These are phyloP conservation scores for Xylariales sp. DNA, from an alignment of 2,329 filamentous ascomycete genomes.

Conservation along the genomic window DNA sequence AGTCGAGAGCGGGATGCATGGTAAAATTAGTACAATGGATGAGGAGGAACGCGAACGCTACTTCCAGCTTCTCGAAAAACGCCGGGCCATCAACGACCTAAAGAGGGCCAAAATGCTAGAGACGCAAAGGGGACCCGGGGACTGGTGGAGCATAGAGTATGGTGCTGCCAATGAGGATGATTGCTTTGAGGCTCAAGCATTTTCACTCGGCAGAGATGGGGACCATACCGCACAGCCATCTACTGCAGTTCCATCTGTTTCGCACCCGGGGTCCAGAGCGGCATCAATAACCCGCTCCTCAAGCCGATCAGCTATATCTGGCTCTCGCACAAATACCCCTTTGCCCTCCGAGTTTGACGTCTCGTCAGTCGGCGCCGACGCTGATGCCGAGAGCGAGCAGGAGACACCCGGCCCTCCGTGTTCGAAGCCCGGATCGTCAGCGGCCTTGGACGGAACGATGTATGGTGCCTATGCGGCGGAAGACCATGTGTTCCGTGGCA, in stretches of 20 bases:
- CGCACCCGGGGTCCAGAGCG: slow-evolving; percentile 48
- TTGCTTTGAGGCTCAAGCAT: slow-evolving; percentile 50
- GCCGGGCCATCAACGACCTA: slow-evolving; percentile 66
- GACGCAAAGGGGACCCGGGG: slow-evolving; percentile 64
- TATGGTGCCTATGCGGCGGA: slow-evolving; percentile 74
- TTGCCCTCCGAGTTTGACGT: slow-evolving; percentile 52
- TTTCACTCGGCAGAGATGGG: slow-evolving; percentile 41
- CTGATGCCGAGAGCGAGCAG: slow-evolving; percentile 65
- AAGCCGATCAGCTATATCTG: slow-evolving; percentile 59
- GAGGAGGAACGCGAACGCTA: slow-evolving; percentile 66
- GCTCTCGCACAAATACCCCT: slow-evolving; percentile 50
- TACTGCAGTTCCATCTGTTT: slow-evolving; percentile 39
- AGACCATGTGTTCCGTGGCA: slow-evolving; percentile 68
- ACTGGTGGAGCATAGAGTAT: slow-evolving; percentile 87
- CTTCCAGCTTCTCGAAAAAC: slow-evolving; percentile 68
- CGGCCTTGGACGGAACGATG: slow-evolving; percentile 81
- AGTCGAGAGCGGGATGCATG: slow-evolving; percentile 77
- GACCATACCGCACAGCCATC: slow-evolving; percentile 38
- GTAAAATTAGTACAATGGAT: slow-evolving; percentile 68
- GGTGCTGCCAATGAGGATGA: slow-evolving; percentile 70
- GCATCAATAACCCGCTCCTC: slow-evolving; percentile 62
- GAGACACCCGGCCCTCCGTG: slow-evolving; percentile 65
- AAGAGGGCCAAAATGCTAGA: slow-evolving; percentile 67
- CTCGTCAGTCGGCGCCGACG: slow-evolving; percentile 51
- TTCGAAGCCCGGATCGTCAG: slow-evolving; percentile 63